Evolutionary conservation across 306 rosid genomes (phyloP).

Genomic region (Lathyrus aphaca): DNA sequence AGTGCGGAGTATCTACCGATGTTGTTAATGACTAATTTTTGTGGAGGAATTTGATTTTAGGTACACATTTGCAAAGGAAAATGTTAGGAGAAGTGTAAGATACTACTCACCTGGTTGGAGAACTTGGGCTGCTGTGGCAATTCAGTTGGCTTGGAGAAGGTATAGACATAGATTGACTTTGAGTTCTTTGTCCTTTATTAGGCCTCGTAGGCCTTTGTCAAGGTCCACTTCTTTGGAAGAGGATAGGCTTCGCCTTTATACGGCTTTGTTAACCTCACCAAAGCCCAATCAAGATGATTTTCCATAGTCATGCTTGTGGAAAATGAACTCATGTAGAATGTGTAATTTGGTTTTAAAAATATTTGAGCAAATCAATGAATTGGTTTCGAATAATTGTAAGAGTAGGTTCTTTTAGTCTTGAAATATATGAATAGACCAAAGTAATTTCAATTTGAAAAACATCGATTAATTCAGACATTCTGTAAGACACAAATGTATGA

Average conservation of each 20-base stretch:
- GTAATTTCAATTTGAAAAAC: no score
- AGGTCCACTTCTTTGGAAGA: conserved; percentile 82
- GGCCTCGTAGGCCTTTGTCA: conserved; percentile 81
- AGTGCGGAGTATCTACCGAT: no score
- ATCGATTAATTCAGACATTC: no score
- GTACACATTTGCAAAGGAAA: conserved; percentile 86
- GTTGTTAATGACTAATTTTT: no score
- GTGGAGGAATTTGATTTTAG: conserved; percentile 52
- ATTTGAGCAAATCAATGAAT: neutral
- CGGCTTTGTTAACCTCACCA: conserved; percentile 86
- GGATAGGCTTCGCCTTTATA: conserved; percentile 79
- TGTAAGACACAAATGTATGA: no score
- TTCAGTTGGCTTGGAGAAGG: conserved; percentile 90
- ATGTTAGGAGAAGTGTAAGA: conserved; percentile 85
- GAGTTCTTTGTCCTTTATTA: conserved; percentile 70
- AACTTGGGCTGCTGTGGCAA: conserved; percentile 96
- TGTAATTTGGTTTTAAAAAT: neutral
- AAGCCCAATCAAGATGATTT: conserved; percentile 85
- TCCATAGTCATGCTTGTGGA: conserved; percentile 13
- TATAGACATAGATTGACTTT: conserved; percentile 72
- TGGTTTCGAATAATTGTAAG: neutral
- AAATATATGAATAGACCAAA: no score
- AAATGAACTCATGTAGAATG: neutral
- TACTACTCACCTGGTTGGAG: conserved; percentile 97
- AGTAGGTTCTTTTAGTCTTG: neutral